Evolutionary conservation across 1,139 yeast species (phyloP).

Genomic region (Sugiyamaella xylanicola): DNA sequence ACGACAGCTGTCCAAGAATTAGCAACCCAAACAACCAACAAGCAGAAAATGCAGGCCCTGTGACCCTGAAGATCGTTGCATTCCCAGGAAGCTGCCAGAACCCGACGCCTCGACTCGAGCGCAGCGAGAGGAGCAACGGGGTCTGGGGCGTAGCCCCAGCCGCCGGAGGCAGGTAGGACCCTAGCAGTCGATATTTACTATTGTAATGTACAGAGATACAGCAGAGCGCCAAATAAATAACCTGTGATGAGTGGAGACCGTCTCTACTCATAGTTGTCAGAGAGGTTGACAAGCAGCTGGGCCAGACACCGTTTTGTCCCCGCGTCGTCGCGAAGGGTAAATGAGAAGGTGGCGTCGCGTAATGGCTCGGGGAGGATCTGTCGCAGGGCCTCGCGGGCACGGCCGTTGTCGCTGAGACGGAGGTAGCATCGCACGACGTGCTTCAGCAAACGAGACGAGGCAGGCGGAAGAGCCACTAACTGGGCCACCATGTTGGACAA

Average conservation of each 20-base stretch:
- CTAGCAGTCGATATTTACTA: background rate
- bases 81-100: too few species aligned
- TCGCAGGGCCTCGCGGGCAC: conserved; percentile 86
- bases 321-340: conserved; percentile 78
- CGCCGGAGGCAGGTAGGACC: background rate
- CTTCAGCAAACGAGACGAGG: conserved; percentile 80
- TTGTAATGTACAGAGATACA: conserved; percentile 3
- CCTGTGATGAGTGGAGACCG: background rate
- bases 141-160: background rate
- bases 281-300: conserved; percentile 73
- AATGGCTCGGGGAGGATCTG: conserved; percentile 84
- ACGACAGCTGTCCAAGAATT: too few species aligned
- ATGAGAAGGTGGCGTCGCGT: conserved; percentile 86
- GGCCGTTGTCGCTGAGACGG: conserved; percentile 84
- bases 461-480: conserved; percentile 64
- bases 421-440: conserved; percentile 94
- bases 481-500: conserved; percentile 88
- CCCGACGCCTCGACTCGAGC: too few species aligned
- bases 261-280: conserved; percentile 39
- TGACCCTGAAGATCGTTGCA: too few species aligned
- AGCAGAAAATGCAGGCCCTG: too few species aligned
- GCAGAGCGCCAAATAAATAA: conserved; percentile 5
- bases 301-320: conserved; percentile 88
- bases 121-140: too few species aligned
- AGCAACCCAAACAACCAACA: too few species aligned